These are phyloP conservation scores for Lipomyces orientalis DNA, from an alignment of 805 yeast species.

Conservation along the genomic window DNA sequence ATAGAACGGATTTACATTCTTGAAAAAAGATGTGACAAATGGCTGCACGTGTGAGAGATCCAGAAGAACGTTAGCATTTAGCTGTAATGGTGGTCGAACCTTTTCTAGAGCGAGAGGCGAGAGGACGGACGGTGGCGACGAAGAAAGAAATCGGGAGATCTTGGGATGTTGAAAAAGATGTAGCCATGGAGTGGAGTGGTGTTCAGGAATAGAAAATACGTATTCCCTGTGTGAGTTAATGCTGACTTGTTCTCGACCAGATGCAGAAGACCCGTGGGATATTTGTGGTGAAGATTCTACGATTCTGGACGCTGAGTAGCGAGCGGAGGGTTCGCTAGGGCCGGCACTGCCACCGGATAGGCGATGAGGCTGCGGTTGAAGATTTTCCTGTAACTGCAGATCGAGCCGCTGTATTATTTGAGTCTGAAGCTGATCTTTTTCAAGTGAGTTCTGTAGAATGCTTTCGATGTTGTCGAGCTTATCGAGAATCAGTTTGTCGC, in stretches of 20 bases:
- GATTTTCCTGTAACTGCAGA: not conserved
- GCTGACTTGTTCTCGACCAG: constrained; percentile 2
- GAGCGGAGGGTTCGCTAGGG: not conserved
- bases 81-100: constrained; percentile 13
- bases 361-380: not conserved
- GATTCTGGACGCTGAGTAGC: no score
- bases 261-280: constrained; percentile 15
- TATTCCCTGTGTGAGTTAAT: constrained; percentile 5
- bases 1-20: constrained; percentile 27
- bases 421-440: not conserved
- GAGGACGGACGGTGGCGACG: not conserved
- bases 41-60: constrained; percentile 32
- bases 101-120: constrained; percentile 22
- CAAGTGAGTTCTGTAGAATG: constrained; percentile 15
- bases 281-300: not conserved
- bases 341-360: not conserved
- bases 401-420: not conserved
- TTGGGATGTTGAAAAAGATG: constrained; percentile 18
- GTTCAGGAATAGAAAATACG: constrained; percentile 30
- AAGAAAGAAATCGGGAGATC: constrained; percentile 15
- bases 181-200: constrained; percentile 32
- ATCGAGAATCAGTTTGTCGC: constrained; percentile 23
- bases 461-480: constrained; percentile 23
- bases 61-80: constrained; percentile 21
- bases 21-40: constrained; percentile 21